phyloP scores from a whole-genome alignment of 1,139 yeast genomes.

The Pichia sp. region DNA sequence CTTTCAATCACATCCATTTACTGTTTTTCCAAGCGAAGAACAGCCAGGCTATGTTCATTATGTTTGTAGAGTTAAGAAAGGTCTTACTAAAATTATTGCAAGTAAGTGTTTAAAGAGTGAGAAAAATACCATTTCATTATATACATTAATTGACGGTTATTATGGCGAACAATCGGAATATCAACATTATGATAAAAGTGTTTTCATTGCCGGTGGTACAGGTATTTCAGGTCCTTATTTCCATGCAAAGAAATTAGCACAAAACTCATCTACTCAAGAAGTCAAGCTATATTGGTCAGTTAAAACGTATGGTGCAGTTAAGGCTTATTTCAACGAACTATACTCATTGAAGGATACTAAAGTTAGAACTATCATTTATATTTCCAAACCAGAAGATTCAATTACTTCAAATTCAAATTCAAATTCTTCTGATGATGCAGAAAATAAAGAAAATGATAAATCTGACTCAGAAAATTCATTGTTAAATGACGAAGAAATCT shows the following conservation, averaged over 20 bases:
- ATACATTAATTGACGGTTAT: constrained; percentile 38
- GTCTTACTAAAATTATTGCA: constrained; percentile 33
- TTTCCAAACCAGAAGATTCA: constrained; percentile 31
- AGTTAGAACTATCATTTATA: constrained; percentile 36
- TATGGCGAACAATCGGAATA: constrained; percentile 53
- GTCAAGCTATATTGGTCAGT: constrained; percentile 45
- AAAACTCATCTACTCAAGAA: constrained; percentile 25
- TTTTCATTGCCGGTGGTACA: constrained; percentile 65
- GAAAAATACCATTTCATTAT: constrained; percentile 4
- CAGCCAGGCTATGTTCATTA: constrained; percentile 27
- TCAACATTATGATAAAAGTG: constrained; percentile 47
- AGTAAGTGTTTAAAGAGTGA: constrained; percentile 2
- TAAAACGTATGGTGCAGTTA: constrained; percentile 41
- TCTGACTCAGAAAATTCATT: not conserved
- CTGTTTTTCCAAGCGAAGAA: constrained; percentile 27
- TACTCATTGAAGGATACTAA: constrained; percentile 30
- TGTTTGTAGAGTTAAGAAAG: constrained; percentile 36
- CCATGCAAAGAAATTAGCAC: constrained; percentile 28
- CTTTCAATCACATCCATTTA: constrained; percentile 41
- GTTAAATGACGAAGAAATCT: not conserved
- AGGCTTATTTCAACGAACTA: constrained; percentile 47
- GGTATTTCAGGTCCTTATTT: constrained; percentile 54
- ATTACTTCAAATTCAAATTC: constrained; percentile 1
- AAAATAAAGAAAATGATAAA: constrained; percentile 5
- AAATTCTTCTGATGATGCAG: constrained; percentile 6